A percentile compares a stretch with the other conserved stretches of the same genome.
Evolutionary conservation across 805 yeast species (phyloP).

Genomic region (Wickerhamiella bombiphila): DNA sequence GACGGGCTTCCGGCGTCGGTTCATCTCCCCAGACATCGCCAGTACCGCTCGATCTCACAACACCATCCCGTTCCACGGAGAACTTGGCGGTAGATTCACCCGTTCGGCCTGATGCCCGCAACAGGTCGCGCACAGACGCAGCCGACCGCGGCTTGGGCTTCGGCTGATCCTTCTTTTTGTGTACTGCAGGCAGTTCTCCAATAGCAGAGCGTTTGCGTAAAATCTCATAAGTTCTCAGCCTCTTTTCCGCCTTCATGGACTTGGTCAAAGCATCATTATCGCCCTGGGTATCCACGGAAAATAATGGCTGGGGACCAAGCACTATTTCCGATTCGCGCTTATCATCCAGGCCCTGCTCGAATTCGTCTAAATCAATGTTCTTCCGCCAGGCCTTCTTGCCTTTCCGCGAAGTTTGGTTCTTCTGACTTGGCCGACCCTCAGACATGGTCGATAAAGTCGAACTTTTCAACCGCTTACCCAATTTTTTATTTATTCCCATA

Average conservation of each 20-base stretch:
- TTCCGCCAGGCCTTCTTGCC: constrained; percentile 90
- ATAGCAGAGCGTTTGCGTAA: constrained; percentile 65
- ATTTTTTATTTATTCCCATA: constrained; percentile 3
- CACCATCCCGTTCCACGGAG: constrained; percentile 46
- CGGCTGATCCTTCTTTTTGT: constrained; percentile 21
- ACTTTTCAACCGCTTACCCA: constrained; percentile 4
- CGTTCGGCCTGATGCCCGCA: constrained; percentile 64
- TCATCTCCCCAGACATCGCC: constrained; percentile 59
- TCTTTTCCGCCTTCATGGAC: constrained; percentile 28
- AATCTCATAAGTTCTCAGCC: constrained; percentile 53
- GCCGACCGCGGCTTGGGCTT: constrained; percentile 23
- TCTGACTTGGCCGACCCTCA: constrained; percentile 31
- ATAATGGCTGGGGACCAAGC: constrained; percentile 33
- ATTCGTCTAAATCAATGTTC: constrained; percentile 73
- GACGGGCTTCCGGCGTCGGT: neutral
- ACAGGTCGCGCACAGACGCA: constrained; percentile 46
- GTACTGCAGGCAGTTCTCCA: constrained; percentile 38
- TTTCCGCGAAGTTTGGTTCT: constrained; percentile 68
- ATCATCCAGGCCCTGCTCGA: constrained; percentile 56
- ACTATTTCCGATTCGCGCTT: constrained; percentile 41
- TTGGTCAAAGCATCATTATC: constrained; percentile 32
- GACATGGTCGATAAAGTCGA: neutral
- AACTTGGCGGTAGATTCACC: constrained; percentile 28
- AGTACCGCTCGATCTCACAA: constrained; percentile 31
- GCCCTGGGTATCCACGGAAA: constrained; percentile 54